Conservation (phyloP, 192 early-diverging fungal genomes). For the Coemansia sp. region DNA sequence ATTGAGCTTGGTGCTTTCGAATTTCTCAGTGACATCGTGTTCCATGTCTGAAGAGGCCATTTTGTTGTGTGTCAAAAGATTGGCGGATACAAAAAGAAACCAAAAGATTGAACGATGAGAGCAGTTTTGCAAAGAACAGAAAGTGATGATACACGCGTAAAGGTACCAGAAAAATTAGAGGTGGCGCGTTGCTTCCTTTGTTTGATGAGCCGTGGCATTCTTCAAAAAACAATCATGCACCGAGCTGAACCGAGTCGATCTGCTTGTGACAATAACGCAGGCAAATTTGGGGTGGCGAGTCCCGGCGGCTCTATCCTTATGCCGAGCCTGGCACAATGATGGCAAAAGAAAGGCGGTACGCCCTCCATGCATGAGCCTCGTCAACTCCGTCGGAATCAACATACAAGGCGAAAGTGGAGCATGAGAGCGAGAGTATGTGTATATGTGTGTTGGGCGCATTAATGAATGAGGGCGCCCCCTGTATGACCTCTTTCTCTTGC, state of each 20-base stretch:
- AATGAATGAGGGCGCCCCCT: background rate
- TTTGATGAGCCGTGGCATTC: background rate
- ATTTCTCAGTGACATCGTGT: background rate
- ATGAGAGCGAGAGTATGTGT: background rate
- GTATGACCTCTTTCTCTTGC: background rate
- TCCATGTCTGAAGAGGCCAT: background rate
- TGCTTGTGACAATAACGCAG: background rate
- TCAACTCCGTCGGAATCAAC: background rate
- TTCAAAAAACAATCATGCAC: background rate
- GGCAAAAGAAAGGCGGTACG: background rate
- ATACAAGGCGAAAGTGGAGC: background rate
- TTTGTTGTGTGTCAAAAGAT: background rate
- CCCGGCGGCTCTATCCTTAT: background rate
- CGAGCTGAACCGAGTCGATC: background rate
- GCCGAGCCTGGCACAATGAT: background rate
- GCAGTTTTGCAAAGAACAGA: background rate
- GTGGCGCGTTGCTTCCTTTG: background rate
- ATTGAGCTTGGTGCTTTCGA: constrained; percentile 3
- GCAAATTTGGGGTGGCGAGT: background rate
- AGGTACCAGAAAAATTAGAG: background rate
- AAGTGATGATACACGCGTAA: background rate
- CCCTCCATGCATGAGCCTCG: background rate
- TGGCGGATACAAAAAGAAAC: background rate
- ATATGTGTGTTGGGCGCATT: background rate
- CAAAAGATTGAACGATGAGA: background rate